Conservation (phyloP, 106 monocot species). For the Dioscorea dumetorum region DNA sequence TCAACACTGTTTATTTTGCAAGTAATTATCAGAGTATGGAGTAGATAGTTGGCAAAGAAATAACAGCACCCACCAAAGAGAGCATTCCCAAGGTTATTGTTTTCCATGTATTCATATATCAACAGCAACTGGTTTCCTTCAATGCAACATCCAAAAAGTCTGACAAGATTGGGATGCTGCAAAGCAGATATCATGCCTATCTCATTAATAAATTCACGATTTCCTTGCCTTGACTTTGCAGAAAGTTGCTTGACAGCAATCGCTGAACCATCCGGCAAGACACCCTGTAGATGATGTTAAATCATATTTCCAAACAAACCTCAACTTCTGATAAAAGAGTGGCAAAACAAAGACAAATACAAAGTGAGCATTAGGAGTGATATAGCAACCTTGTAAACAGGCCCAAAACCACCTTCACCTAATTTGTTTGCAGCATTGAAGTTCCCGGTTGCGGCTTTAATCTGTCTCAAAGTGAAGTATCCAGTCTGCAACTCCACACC, state of each 20-base stretch:
- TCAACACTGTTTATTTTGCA: too few relatives aligned
- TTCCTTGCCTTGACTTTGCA: conserved; percentile 18
- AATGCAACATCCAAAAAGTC: conserved; percentile 20
- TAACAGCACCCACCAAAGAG: conserved; percentile 16
- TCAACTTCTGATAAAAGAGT: too few relatives aligned
- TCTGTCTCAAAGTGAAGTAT: conserved; percentile 19
- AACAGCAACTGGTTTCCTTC: conserved; percentile 16
- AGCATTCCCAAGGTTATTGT: conserved; percentile 19
- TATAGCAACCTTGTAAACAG: conserved; percentile 30
- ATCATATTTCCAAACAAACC: too few relatives aligned
- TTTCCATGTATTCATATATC: conserved; percentile 20
- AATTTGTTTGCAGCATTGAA: conserved; percentile 35
- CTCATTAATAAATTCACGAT: conserved; percentile 18
- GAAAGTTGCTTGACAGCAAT: conserved; percentile 21
- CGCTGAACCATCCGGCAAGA: conserved; percentile 7
- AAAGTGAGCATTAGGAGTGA: not conserved
- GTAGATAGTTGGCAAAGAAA: not conserved
- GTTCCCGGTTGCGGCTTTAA: conserved; percentile 30
- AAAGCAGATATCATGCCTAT: conserved; percentile 22
- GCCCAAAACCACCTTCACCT: conserved; percentile 42
- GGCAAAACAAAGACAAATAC: not conserved
- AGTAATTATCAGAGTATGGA: not conserved
- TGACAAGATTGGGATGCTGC: conserved; percentile 22
- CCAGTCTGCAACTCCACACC: conserved; percentile 23
- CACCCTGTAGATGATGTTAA: conserved; percentile 7